A percentile compares a stretch with the other conserved stretches of the same genome.
Evolutionary conservation across 352 stramenopile genomes (phyloP).

Genomic region (Globisporangium uncinulatum): DNA sequence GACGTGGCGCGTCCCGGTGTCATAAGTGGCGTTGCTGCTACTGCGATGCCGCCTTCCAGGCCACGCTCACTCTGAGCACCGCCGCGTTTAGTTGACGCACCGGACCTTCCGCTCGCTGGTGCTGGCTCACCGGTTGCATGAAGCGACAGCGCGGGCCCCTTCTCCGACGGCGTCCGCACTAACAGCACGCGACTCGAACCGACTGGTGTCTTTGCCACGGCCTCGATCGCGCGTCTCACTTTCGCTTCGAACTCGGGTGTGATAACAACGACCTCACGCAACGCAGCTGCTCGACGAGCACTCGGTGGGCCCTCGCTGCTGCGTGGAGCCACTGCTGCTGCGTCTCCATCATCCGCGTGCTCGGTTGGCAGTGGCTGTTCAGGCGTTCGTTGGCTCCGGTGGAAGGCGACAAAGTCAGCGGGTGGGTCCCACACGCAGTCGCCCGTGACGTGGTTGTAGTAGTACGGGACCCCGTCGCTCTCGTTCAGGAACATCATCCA

Average conservation of each 20-base stretch:
- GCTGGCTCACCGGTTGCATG: not conserved
- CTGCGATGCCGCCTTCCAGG: not conserved
- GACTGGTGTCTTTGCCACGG: slow-evolving; percentile 34
- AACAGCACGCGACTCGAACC: slow-evolving; percentile 36
- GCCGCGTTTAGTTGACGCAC: too few species aligned
- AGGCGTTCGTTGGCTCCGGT: slow-evolving; percentile 14
- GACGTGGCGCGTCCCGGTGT: not conserved
- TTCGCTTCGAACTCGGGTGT: slow-evolving; percentile 54
- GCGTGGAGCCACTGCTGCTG: not conserved
- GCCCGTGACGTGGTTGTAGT: slow-evolving; percentile 54
- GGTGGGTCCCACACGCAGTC: slow-evolving; percentile 68
- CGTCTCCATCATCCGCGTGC: not conserved
- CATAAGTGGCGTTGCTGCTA: not conserved
- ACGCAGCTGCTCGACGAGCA: not conserved
- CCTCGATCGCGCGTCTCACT: slow-evolving; percentile 38
- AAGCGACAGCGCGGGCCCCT: slow-evolving; percentile 5
- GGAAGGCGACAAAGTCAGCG: slow-evolving; percentile 39
- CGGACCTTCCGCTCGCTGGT: too few species aligned
- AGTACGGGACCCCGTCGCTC: slow-evolving; percentile 57
- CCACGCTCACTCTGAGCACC: not conserved
- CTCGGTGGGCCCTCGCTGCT: not conserved
- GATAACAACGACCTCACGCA: slow-evolving; percentile 8
- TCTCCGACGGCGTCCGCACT: slow-evolving; percentile 31
- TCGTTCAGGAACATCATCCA: slow-evolving; percentile 78
- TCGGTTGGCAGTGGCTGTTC: slow-evolving; percentile 5